Evolutionary conservation across 2,329 filamentous ascomycete genomes (phyloP), one percentile per base, ranked within the genome.

Genomic region (Botrytis tulipae): DNA sequence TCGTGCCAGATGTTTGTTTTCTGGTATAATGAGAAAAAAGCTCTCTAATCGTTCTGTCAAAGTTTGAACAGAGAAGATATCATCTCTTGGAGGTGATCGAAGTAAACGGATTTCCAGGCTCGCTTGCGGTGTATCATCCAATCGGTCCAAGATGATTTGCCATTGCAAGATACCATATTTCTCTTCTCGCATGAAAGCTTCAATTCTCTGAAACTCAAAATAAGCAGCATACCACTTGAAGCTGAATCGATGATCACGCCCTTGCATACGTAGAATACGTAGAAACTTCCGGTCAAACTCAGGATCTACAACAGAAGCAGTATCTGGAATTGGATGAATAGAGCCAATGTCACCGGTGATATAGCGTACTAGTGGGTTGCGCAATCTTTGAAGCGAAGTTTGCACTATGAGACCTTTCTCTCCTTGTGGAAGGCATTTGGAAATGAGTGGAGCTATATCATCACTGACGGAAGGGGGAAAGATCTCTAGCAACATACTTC

Each of bases 181-280:
- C 9, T 35, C n/a, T 25, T 51, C 20, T 35, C 16, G 29, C 63
- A 67, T 67, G 8, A 67, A 37, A 20, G 63, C 29, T 18, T 67
- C 63, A 14, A 70, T 59, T 18, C 29, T 59, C 35, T 59, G 22
- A 42, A 70, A 59, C 32, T 59, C 67, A 32, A 70, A 70, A 59
- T 70, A 70, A n/a, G 12, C 35, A 42, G 35, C 67, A 59, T 59
- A 51, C 63, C 63, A 67, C n/a, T 67, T n/a, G 14, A 67, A 67
- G 46, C 63, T 67, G 44, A 67, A 67, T 10, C 63, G 44, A 51
- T 4, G 29, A 35, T 67, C 63, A 35, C 63, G 63, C 46, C 63
- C 63, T 48, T 25, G 44, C 63, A 67, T 67, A 12, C 63, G 63
- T 51, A 67, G 6, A 14, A 67, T 10, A 18, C 63, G 63, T 10